Evolutionary conservation across 73 alveolate species (phyloP).

Genomic region (Tetrahymena thermophila): DNA sequence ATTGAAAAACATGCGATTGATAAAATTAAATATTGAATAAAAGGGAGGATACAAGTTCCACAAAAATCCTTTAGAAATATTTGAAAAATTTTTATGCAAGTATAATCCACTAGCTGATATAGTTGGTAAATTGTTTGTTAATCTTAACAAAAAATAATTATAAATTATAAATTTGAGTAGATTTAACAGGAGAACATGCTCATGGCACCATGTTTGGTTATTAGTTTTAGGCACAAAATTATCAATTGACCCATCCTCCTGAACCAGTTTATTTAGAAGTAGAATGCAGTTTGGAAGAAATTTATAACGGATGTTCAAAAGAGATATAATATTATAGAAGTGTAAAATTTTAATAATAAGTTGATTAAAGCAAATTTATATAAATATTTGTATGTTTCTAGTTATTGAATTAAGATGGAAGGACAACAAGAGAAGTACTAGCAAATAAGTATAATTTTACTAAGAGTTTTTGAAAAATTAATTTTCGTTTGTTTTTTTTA

Average conservation of each 20-base stretch:
- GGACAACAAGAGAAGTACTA: conserved; percentile 52
- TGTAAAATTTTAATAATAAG: not conserved
- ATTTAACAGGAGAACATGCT: conserved; percentile 26
- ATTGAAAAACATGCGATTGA: not conserved
- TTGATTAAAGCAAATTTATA: not conserved
- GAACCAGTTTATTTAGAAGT: conserved; percentile 50
- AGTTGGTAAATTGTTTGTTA: conserved; percentile 25
- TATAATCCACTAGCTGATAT: conserved; percentile 73
- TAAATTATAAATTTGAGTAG: not conserved
- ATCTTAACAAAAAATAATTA: not conserved
- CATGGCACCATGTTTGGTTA: conserved; percentile 73
- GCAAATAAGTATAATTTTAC: conserved; percentile 13
- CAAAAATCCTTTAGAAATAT: conserved; percentile 88
- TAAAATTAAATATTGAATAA: not conserved
- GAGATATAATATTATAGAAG: conserved; percentile 48
- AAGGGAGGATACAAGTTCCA: conserved; percentile 86
- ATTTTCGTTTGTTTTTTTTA: not conserved
- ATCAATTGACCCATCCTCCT: conserved; percentile 41
- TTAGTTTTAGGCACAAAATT: conserved; percentile 57
- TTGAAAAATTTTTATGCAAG: conserved; percentile 88
- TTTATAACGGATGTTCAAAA: conserved; percentile 76
- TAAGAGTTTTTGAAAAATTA: not conserved
- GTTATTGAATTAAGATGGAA: conserved; percentile 68
- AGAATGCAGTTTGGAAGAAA: conserved; percentile 75
- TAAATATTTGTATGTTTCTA: not conserved